These are phyloP conservation scores for Exophiala spinifera DNA, from an alignment of 2,329 filamentous ascomycete genomes.

Conservation along the genomic window DNA sequence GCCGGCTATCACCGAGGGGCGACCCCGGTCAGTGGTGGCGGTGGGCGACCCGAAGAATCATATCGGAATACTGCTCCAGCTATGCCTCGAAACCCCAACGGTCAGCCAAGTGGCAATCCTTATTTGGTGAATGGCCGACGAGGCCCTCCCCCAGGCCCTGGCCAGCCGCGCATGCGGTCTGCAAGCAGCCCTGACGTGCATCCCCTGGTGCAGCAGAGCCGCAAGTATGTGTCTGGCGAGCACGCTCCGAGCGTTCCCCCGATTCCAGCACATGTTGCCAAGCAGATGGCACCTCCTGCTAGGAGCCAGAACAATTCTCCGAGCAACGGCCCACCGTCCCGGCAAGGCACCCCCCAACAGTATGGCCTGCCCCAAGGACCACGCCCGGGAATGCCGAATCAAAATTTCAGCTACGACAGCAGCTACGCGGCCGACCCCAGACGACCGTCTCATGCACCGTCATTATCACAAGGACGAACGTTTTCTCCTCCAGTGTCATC, in stretches of 20 bases:
- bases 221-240: constrained; percentile 47
- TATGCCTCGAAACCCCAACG: constrained; percentile 74
- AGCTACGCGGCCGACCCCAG: constrained; percentile 21
- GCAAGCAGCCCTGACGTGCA: constrained; percentile 96
- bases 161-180: constrained; percentile 67
- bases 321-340: constrained; percentile 61
- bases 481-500: constrained; percentile 30
- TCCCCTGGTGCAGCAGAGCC: constrained; percentile 53
- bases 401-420: constrained; percentile 28
- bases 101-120: constrained; percentile 55
- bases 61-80: constrained; percentile 87
- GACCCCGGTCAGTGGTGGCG: constrained; percentile 58
- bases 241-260: constrained; percentile 70
- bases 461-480: constrained; percentile 34
- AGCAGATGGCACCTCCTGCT: constrained; percentile 60
- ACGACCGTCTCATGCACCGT: constrained; percentile 22
- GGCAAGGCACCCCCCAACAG: constrained; percentile 65
- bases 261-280: constrained; percentile 67
- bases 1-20: constrained; percentile 76
- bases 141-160: constrained; percentile 12
- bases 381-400: constrained; percentile 23
- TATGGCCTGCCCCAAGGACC: constrained; percentile 43
- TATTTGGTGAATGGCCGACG: constrained; percentile 58
- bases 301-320: constrained; percentile 83
- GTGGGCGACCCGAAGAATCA: constrained; percentile 67